Conservation (phyloP, 1,284 basidiomycete species). For the Caloboletus inedulis region DNA sequence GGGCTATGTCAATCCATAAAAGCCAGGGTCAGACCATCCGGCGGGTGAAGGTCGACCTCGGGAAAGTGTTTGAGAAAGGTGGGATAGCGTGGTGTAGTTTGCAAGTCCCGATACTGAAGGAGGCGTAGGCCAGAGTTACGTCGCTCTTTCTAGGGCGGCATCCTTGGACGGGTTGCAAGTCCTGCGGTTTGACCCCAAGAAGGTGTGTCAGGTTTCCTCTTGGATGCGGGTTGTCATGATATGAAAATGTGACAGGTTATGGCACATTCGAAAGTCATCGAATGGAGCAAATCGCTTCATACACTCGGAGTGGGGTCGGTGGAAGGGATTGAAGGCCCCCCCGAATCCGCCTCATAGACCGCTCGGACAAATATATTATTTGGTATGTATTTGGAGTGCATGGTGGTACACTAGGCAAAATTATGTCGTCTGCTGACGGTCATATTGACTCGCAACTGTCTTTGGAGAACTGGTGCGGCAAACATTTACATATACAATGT, state of each 20-base stretch:
- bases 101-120: background rate
- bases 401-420: background rate
- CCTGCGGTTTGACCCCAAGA: slow-evolving; percentile 66
- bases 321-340: background rate
- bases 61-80: slow-evolving; percentile 72
- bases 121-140: slow-evolving; percentile 67
- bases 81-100: slow-evolving; percentile 1
- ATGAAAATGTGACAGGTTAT: slow-evolving; percentile 37
- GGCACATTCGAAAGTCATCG: slow-evolving; percentile 50
- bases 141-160: slow-evolving; percentile 81
- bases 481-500: background rate
- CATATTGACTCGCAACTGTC: background rate
- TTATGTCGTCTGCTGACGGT: background rate
- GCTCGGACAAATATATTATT: slow-evolving; percentile 10
- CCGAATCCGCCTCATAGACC: background rate
- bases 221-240: background rate
- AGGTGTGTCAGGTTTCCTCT: slow-evolving; percentile 40
- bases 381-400: slow-evolving; percentile 6
- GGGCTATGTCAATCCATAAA: slow-evolving; percentile 83
- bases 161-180: slow-evolving; percentile 79
- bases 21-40: slow-evolving; percentile 74
- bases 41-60: slow-evolving; percentile 62
- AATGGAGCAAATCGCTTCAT: slow-evolving; percentile 41
- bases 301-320: background rate
- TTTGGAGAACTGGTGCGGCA: background rate